A percentile compares a stretch with the other conserved stretches of the same genome.
These are phyloP conservation scores for Acacia concinna DNA, from an alignment of 331 rosid species.

Conservation along the genomic window DNA sequence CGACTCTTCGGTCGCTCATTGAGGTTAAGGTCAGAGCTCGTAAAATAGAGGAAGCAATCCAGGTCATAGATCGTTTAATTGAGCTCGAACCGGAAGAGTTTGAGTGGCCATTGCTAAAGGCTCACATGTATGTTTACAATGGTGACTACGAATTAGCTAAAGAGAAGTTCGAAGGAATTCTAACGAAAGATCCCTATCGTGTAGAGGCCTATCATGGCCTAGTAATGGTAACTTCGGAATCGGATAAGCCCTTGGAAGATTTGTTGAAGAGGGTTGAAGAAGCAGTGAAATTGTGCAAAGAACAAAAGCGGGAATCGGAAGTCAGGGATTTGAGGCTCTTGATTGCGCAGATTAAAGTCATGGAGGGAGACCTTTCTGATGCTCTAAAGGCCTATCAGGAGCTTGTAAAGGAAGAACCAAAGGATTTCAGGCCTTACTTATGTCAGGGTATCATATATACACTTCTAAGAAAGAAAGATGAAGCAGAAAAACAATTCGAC, in stretches of 20 bases:
- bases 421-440: slow-evolving; percentile 84
- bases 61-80: slow-evolving; percentile 54
- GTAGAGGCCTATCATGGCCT: slow-evolving; percentile 83
- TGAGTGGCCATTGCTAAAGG: slow-evolving; percentile 71
- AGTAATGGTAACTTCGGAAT: slow-evolving; percentile 48
- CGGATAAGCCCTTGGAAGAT: slow-evolving; percentile 31
- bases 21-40: slow-evolving; percentile 50
- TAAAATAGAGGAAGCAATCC: slow-evolving; percentile 59
- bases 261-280: slow-evolving; percentile 55
- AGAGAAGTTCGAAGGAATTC: slow-evolving; percentile 50
- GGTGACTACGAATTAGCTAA: slow-evolving; percentile 52
- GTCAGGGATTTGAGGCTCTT: slow-evolving; percentile 85
- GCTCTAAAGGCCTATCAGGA: slow-evolving; percentile 77
- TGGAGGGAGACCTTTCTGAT: slow-evolving; percentile 61
- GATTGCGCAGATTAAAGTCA: slow-evolving; percentile 71
- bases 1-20: slow-evolving; percentile 55
- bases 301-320: slow-evolving; percentile 48
- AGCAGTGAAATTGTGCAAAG: slow-evolving; percentile 50
- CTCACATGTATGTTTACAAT: slow-evolving; percentile 52
- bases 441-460: slow-evolving; percentile 85
- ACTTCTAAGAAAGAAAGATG: slow-evolving; percentile 63
- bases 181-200: slow-evolving; percentile 55
- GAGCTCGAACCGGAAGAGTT: slow-evolving; percentile 65
- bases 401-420: slow-evolving; percentile 74
- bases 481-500: slow-evolving; percentile 81